Base-by-base conservation (phyloP, 2,329 filamentous ascomycete species). In the Xylaria hypoxylon region DNA sequence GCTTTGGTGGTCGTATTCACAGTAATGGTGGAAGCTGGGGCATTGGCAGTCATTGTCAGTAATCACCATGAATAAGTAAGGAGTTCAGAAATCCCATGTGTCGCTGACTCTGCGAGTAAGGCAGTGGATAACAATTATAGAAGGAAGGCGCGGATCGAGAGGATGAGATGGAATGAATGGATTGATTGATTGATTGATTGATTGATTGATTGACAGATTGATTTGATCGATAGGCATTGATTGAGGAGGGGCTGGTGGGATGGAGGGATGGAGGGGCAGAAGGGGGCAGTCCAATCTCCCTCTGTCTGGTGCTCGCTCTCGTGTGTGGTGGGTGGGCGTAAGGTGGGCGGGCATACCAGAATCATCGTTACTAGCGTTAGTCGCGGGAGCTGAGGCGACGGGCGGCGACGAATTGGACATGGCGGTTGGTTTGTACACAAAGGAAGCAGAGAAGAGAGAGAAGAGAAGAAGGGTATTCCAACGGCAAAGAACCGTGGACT, bases 11-110 rank as follows among this genome's bases (percentile, higher is more conserved):
- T 70, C 58, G 75, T 76, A 38, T 77, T 77, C 65, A 78, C 76
- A 60, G 76, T 78, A 52, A 84, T 86, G 55, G 84, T 81, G 56
- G 74, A 75, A 19, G 74, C 75, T 71, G 62, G 62, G 59, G 63
- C 62, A 69, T 70, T 64, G 64, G 62, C 40, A 66, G 64, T 71
- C 67, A 62, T 70, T 48, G 72, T 76, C 67, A 76, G 64, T 62
- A 68, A 67, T 64, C 59, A 57, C 62, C 51, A 69, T 60, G 59
- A 57, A 66, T 33, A 44, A 48, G 44, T 33, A 44, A 48, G 44
- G 31, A 58, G 26, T 26, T 55, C 13, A 45, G 51, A 48, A 62
- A 56, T 65, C 59, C 68, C 68, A 65, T 65, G 53, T 48, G 68
- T 65, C 60, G 64, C 64, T 50, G 61, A 31, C 47, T 64, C 45